phyloP scores from a whole-genome alignment of 371 early-diverging fungal genomes.

The Mucor sp. region DNA sequence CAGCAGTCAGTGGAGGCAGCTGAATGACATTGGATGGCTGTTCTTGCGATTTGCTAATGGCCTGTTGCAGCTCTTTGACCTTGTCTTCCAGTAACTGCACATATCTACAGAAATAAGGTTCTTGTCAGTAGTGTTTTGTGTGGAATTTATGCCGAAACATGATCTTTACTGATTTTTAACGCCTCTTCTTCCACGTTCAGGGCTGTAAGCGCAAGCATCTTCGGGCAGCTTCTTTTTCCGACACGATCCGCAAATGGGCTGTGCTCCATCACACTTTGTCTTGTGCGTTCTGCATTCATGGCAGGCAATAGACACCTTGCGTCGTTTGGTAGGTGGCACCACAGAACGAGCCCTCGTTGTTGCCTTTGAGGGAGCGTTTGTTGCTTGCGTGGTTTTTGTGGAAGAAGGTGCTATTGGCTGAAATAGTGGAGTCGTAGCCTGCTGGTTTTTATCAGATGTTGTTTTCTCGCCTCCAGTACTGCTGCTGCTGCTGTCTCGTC shows the following conservation, averaged over 20 bases:
- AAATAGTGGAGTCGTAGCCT: not conserved
- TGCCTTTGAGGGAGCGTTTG: not conserved
- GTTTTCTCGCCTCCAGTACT: not conserved
- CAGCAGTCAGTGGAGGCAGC: not conserved
- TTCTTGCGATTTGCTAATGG: constrained; percentile 6
- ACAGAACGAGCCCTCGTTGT: not conserved
- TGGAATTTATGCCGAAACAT: not conserved
- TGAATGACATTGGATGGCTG: constrained; percentile 11
- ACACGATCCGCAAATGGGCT: constrained; percentile 29
- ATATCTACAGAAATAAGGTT: constrained; percentile 9
- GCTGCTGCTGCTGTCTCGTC: not conserved
- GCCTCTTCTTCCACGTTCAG: constrained; percentile 27
- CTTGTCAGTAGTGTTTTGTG: too few species aligned
- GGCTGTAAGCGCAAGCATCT: constrained; percentile 23
- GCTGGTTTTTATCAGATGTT: not conserved
- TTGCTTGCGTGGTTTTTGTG: not conserved
- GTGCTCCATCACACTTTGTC: constrained; percentile 29
- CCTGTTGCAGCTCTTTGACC: constrained; percentile 24
- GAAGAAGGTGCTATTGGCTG: constrained; percentile 5
- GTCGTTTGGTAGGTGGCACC: constrained; percentile 22
- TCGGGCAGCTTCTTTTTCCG: constrained; percentile 25
- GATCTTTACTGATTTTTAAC: constrained; percentile 25
- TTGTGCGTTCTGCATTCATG: constrained; percentile 29
- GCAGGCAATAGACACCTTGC: constrained; percentile 28
- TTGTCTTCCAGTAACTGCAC: constrained; percentile 29